Percentiles rank a stretch among this genome's conserved stretches.
Conservation (phyloP, 2,329 filamentous ascomycete species). For the Cercospora canescens region DNA sequence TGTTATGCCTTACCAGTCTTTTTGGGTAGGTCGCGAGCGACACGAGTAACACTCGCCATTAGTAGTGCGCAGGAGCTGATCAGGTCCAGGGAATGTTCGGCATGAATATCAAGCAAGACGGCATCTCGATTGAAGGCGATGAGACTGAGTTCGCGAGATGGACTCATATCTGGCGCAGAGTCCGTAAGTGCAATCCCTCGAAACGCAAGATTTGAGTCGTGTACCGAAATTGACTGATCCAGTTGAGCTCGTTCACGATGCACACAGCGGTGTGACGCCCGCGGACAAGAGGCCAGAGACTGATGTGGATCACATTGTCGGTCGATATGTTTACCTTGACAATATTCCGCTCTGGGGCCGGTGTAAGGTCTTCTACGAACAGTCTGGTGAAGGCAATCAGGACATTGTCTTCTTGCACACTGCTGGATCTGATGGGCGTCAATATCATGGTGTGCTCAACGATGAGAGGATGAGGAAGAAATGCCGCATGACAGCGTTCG, state of each 20-base stretch:
- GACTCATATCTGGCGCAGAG: constrained; percentile 50
- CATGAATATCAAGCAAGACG: constrained; percentile 52
- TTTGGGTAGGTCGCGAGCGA: constrained; percentile 41
- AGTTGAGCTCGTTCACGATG: constrained; percentile 50
- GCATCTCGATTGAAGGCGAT: constrained; percentile 50
- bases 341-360: constrained; percentile 48
- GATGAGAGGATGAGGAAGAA: constrained; percentile 47
- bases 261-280: constrained; percentile 46
- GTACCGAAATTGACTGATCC: not conserved
- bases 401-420: constrained; percentile 43
- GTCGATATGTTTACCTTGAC: constrained; percentile 49
- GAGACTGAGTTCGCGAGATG: constrained; percentile 47
- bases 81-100: constrained; percentile 36
- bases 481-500: constrained; percentile 53
- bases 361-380: constrained; percentile 54
- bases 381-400: constrained; percentile 48
- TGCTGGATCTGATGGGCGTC: constrained; percentile 47
- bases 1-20: constrained; percentile 47
- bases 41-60: not conserved
- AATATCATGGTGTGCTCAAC: constrained; percentile 57
- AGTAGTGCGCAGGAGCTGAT: constrained; percentile 12
- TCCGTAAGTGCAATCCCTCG: constrained; percentile 22
- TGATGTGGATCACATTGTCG: constrained; percentile 48
- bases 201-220: not conserved
- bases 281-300: constrained; percentile 41